Conservation (phyloP, 495 filamentous ascomycete genomes). For the Parathielavia appendiculata region DNA sequence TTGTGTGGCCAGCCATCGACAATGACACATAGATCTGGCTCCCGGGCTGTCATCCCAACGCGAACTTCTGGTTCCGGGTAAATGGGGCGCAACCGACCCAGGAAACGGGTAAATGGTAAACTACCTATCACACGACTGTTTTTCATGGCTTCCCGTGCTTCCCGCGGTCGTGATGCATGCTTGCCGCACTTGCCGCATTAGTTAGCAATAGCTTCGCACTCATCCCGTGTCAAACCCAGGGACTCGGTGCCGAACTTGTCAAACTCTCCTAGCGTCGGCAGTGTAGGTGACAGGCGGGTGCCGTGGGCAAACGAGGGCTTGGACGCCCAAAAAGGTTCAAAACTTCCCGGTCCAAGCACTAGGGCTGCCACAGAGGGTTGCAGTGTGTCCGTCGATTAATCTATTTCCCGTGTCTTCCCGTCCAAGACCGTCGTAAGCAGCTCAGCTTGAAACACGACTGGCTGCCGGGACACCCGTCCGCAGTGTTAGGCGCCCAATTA, state of each 20-base stretch:
- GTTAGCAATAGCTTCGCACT: constrained; percentile 1
- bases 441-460: constrained; percentile 10
- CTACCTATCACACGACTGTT: not conserved
- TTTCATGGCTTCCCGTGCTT: not conserved
- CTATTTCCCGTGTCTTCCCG: constrained; percentile 2
- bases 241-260: not conserved
- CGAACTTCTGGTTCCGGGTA: not conserved
- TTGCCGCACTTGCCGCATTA: not conserved
- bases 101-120: not conserved
- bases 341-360: not conserved
- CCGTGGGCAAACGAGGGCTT: constrained; percentile 1
- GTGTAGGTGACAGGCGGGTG: not conserved
- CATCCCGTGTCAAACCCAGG: not conserved
- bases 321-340: not conserved
- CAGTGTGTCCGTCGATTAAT: constrained; percentile 4
- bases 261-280: constrained; percentile 1
- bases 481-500: not conserved
- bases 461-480: not conserved
- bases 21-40: not conserved
- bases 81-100: not conserved
- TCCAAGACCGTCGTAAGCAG: constrained; percentile 2
- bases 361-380: not conserved
- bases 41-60: not conserved
- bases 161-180: not conserved
- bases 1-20: no score